Evolutionary conservation across 805 yeast species (phyloP), one percentile per base, ranked within the genome.

Genomic region (Hanseniaspora lachancei): DNA sequence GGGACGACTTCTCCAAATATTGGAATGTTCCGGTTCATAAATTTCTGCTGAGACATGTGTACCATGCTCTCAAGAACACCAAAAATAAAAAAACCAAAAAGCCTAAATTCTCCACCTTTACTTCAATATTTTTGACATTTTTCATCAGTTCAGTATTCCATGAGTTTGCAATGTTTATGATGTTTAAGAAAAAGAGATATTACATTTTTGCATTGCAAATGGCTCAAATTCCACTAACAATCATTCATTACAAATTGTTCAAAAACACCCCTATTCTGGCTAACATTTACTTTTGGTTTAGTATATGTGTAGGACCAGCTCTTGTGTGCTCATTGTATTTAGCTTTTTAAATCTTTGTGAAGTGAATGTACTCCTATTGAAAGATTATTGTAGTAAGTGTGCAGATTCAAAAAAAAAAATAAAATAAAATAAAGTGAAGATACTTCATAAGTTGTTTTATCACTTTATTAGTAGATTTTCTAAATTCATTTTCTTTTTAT

Each of bases 21-120:
- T 95, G 99, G 98, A 93, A 93, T 66, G 77, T 79, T 10, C 96
- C 97, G 0, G 97, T 93, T 23, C 96, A 93, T 67, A 78, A 80
- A 63, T 93, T 93, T 62, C 71, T 93, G 58, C 72, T 89, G 47
- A 77, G 97, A 60, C 99, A 95, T 66, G 97, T 93, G 2, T 95
- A 93, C 68, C 96, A 89, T 66, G 82, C 95, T 27, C 46, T 53
- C n/a, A 44, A 53, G n/a, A 53, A 53, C 23, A 38, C 46, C 8
- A 53, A 46, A 39, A 36, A 53, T 36, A 38, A 39, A 36, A 44
- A 53, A 15, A 46, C 56, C 13, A 40, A 34, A 2, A 44, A 46
- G 27, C 40, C 24, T 6, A 80, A 93, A 10, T 85, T 91, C 57
- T 80, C 93, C 61, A 86, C 81, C 64, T 57, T 63, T 1, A 73